Base-by-base conservation (phyloP, 2,329 filamentous ascomycete genomes). In the Neopestalotiopsis clavispora region DNA sequence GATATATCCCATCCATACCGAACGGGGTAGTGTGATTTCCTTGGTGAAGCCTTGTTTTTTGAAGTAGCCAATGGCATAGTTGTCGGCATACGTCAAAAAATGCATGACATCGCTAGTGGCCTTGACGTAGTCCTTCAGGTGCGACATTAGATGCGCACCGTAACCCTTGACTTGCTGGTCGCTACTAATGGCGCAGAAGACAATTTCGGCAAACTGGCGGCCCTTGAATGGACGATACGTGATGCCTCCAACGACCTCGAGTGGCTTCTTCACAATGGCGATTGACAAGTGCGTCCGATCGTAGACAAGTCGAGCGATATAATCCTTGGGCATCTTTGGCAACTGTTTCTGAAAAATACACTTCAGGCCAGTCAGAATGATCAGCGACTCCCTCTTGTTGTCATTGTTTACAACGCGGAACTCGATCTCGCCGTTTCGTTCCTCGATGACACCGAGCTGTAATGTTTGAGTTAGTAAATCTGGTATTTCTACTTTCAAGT, bases 31-130 rank as follows among this genome's bases (percentile, higher is more conserved):
- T 0, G 95, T 97, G 72, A 99, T 98, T 75, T 99, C 95, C 79
- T 99, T 99, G 1, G 96, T 98, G 78, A 99, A 99, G 0, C 96
- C 96, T 79, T 99, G 96, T 79, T 99, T 99, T 81, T 98, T 97
- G 82, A 99, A 99, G 80, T 98, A 99, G 12, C 96, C 96, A 73
- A 97, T 99, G 52, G 96, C 96, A 77, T 98, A 98, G 80, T 99
- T 99, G 80, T 99, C 96, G 72, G 96, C 96, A 77, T 99, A 99
- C 1, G 96, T 99, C 2, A 99, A 86, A 80, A 99, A 99, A 81
- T 99, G 95, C 95, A 98, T 98, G 62, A 99, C 95, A 73, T 95
- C 91, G 67, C 94, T 97, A 0, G 95, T 98, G 6, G 95, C 95
- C 80, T 97, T 98, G 79, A 99, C 96, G 76, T 98, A 99, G 83